Evolutionary conservation across 148 eudicot genomes (phyloP).

Genomic region (Silene latifolia): DNA sequence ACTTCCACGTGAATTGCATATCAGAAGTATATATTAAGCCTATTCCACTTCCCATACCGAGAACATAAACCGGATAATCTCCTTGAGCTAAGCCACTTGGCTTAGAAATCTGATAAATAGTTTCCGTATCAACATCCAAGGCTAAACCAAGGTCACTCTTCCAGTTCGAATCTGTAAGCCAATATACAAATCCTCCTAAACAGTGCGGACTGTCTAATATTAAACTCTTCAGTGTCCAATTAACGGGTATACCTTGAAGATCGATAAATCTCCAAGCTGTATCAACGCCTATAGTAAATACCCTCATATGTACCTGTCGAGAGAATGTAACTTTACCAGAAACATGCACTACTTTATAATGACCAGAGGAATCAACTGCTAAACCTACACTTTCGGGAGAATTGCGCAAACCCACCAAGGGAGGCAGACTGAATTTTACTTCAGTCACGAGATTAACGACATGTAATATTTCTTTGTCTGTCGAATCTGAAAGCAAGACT

Average conservation of each 20-base stretch:
- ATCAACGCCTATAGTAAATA: background rate
- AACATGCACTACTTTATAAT: too few species aligned
- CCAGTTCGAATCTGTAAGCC: background rate
- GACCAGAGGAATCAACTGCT: background rate
- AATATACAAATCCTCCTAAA: background rate
- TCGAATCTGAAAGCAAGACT: too few species aligned
- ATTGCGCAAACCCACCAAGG: too few species aligned
- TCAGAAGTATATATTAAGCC: too few species aligned
- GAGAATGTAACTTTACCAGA: background rate
- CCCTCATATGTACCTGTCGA: background rate
- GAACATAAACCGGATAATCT: too few species aligned
- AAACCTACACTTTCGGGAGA: too few species aligned
- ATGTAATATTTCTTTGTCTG: background rate
- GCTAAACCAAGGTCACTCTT: background rate
- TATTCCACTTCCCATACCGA: too few species aligned
- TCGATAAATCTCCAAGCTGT: constrained; percentile 10
- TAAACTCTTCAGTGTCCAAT: background rate
- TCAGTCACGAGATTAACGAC: background rate
- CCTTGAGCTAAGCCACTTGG: too few species aligned
- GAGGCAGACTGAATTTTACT: too few species aligned
- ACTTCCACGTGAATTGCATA: too few species aligned
- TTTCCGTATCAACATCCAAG: constrained; percentile 18
- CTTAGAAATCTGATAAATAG: background rate
- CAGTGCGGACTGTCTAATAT: background rate
- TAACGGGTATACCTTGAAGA: background rate